Conservation (phyloP, 306 rosid species). For the Hylodesmum podocarpum region DNA sequence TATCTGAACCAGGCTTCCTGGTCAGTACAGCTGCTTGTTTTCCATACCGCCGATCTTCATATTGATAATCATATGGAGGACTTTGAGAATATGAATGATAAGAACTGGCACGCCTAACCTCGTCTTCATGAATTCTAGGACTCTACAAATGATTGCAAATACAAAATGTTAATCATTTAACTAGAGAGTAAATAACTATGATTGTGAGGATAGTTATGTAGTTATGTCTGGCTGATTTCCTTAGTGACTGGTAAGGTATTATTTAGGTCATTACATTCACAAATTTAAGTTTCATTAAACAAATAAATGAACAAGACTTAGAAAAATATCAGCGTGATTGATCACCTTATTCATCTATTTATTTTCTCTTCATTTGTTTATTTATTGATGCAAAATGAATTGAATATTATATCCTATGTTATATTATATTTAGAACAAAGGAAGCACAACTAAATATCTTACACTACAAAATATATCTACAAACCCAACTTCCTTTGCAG, state of each 20-base stretch:
- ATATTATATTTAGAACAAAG: slow-evolving; percentile 4
- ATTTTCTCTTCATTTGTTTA: background rate
- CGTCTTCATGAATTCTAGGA: slow-evolving; percentile 57
- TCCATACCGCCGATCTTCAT: slow-evolving; percentile 90
- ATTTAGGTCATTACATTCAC: slow-evolving; percentile 15
- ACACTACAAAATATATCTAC: slow-evolving; percentile 3
- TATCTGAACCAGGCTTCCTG: slow-evolving; percentile 91
- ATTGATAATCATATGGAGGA: slow-evolving; percentile 97
- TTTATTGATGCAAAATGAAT: background rate
- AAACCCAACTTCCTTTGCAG: background rate
- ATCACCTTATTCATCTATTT: slow-evolving; percentile 7
- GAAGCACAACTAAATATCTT: background rate
- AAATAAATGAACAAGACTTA: background rate
- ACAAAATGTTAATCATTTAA: slow-evolving; percentile 27
- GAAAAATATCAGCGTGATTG: slow-evolving; percentile 2
- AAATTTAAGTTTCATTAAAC: background rate
- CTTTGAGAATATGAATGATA: slow-evolving; percentile 97
- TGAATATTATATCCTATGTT: background rate
- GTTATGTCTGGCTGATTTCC: background rate
- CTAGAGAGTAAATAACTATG: background rate
- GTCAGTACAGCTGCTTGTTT: slow-evolving; percentile 65
- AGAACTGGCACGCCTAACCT: slow-evolving; percentile 88
- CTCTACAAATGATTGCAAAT: slow-evolving; percentile 48
- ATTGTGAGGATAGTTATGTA: slow-evolving; percentile 6
- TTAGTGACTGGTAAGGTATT: background rate